These are phyloP conservation scores for Pythium volutum DNA, from an alignment of 352 stramenopile species.

Conservation along the genomic window DNA sequence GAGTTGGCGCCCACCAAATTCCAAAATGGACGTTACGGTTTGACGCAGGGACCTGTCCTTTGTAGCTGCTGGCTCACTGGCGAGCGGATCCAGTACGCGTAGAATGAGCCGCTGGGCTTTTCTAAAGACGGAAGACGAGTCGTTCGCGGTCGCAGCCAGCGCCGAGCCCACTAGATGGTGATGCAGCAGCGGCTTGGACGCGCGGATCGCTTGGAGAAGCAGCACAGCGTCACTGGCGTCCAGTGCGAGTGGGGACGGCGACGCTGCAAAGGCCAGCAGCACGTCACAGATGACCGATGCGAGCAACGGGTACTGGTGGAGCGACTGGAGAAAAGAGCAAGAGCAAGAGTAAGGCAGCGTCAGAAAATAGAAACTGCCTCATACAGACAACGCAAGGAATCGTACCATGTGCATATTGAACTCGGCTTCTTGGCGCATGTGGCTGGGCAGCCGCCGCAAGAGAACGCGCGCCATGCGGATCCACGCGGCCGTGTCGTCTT, in stretches of 20 bases:
- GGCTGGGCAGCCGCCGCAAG: slow-evolving; percentile 44
- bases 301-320: slow-evolving; percentile 53
- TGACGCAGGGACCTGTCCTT: slow-evolving; percentile 5
- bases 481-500: slow-evolving; percentile 43
- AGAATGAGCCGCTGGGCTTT: slow-evolving; percentile 45
- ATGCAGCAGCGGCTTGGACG: slow-evolving; percentile 77
- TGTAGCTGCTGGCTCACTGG: background rate
- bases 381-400: too few species aligned
- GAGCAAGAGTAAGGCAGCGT: background rate
- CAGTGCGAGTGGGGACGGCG: slow-evolving; percentile 12
- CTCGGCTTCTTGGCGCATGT: slow-evolving; percentile 63
- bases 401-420: slow-evolving; percentile 79
- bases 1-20: slow-evolving; percentile 64
- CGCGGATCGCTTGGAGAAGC: slow-evolving; percentile 68
- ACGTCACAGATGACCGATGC: slow-evolving; percentile 50
- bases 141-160: background rate
- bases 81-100: slow-evolving; percentile 5
- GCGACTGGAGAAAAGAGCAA: slow-evolving; percentile 29
- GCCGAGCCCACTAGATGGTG: slow-evolving; percentile 30
- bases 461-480: slow-evolving; percentile 49
- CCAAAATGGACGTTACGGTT: slow-evolving; percentile 31
- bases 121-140: slow-evolving; percentile 38
- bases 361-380: too few species aligned
- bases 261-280: slow-evolving; percentile 26
- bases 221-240: slow-evolving; percentile 65